These are phyloP conservation scores for Cryptococcus wingfieldii DNA, from an alignment of 1,284 basidiomycete genomes.

Conservation along the genomic window DNA sequence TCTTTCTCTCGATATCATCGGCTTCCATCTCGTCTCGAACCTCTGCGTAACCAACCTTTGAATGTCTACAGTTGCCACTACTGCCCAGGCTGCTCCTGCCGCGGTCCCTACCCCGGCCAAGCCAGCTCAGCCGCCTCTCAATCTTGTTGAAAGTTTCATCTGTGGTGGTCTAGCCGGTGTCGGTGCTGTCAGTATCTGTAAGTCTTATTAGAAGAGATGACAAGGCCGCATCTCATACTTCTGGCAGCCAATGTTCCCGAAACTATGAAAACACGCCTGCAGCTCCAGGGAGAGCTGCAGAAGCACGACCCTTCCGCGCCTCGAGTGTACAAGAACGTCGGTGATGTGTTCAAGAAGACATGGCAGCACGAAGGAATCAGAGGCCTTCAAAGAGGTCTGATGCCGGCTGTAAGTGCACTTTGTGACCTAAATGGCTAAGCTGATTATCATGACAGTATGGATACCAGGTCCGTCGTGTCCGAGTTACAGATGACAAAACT, in stretches of 20 bases:
- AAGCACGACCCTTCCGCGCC: constrained; percentile 59
- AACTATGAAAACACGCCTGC: constrained; percentile 88
- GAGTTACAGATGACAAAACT: neutral
- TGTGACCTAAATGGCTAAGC: neutral
- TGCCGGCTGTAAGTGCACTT: constrained; percentile 68
- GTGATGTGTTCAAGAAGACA: constrained; percentile 85
- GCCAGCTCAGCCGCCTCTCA: constrained; percentile 27
- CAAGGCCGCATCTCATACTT: neutral
- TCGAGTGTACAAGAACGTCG: constrained; percentile 80
- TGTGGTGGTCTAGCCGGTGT: constrained; percentile 84
- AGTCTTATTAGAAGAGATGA: constrained; percentile 15
- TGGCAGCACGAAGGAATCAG: constrained; percentile 84
- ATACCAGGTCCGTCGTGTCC: constrained; percentile 65
- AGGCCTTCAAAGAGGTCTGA: constrained; percentile 85
- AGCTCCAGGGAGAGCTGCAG: constrained; percentile 87
- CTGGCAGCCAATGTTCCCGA: constrained; percentile 59
- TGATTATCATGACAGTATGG: constrained; percentile 60
- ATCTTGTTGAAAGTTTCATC: constrained; percentile 65
- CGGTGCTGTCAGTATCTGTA: constrained; percentile 65
- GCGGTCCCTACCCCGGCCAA: constrained; percentile 18
- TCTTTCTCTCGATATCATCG: too few species aligned
- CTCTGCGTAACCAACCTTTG: neutral
- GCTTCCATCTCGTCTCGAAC: too few species aligned
- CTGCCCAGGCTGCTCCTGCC: constrained; percentile 7
- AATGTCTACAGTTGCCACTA: constrained; percentile 11